Percentiles rank a stretch among this genome's conserved stretches.
Conservation (phyloP, 2,329 filamentous ascomycete species). For the Colletotrichum chlorophyti region DNA sequence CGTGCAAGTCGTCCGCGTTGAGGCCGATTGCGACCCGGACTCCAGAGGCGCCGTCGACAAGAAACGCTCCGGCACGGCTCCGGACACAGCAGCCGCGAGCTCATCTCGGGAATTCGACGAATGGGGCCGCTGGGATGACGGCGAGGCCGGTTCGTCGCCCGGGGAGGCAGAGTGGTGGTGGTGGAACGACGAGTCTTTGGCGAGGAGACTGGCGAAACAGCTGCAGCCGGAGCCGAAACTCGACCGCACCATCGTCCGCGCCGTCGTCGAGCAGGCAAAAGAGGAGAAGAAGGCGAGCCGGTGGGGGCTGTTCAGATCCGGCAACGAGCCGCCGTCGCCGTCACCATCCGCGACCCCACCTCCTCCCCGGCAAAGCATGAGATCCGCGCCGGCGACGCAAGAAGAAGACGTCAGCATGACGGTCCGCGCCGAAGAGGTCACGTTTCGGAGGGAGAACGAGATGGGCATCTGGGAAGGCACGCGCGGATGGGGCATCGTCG, state of each 20-base stretch:
- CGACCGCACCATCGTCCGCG: slow-evolving; percentile 38
- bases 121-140: slow-evolving; percentile 47
- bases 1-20: slow-evolving; percentile 41
- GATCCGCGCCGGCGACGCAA: not conserved
- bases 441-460: slow-evolving; percentile 57
- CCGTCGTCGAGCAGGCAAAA: slow-evolving; percentile 38
- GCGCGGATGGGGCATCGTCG: slow-evolving; percentile 57
- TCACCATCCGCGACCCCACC: not conserved
- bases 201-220: slow-evolving; percentile 50
- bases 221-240: slow-evolving; percentile 39
- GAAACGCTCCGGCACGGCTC: slow-evolving; percentile 13
- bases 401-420: slow-evolving; percentile 44
- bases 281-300: slow-evolving; percentile 41
- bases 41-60: not conserved
- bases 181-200: slow-evolving; percentile 56
- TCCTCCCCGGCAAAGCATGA: not conserved
- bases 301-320: slow-evolving; percentile 42
- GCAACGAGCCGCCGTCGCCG: slow-evolving; percentile 22
- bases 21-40: not conserved
- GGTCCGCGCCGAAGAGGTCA: slow-evolving; percentile 53
- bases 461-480: slow-evolving; percentile 59
- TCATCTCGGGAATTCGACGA: slow-evolving; percentile 46
- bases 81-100: not conserved
- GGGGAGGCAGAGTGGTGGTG: slow-evolving; percentile 39
- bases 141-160: not conserved